phyloP scores from a whole-genome alignment of 164 flowering plant species.

The Nymphaea colorata region DNA sequence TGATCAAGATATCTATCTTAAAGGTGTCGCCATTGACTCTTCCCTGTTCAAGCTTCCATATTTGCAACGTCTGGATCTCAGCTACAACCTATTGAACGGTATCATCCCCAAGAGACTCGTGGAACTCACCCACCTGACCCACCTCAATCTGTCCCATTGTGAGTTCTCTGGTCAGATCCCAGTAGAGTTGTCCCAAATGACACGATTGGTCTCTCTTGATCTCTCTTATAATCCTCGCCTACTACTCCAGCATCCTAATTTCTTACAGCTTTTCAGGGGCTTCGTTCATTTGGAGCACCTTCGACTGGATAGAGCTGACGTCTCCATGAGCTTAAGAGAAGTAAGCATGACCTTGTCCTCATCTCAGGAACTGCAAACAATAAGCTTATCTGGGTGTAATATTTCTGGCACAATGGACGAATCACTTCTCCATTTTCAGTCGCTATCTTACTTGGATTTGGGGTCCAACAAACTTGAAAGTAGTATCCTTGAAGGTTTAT shows the following conservation, averaged over 20 bases:
- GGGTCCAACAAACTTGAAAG: too few relatives aligned
- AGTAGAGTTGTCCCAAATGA: slow-evolving; percentile 17
- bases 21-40: neutral
- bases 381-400: too few relatives aligned
- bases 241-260: too few relatives aligned
- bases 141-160: slow-evolving; percentile 39
- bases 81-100: neutral
- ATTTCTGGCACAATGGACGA: neutral
- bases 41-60: neutral
- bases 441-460: too few relatives aligned
- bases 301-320: neutral
- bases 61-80: neutral
- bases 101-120: too few relatives aligned
- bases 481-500: too few relatives aligned
- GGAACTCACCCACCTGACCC: slow-evolving; percentile 7
- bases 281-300: too few relatives aligned
- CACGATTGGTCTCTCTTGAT: slow-evolving; percentile 19
- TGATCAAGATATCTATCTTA: too few relatives aligned
- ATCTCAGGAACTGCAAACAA: too few relatives aligned
- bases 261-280: too few relatives aligned
- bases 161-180: slow-evolving; percentile 41
- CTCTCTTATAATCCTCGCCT: neutral
- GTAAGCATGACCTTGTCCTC: too few relatives aligned
- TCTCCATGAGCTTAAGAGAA: neutral
- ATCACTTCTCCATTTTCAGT: too few relatives aligned